Conservation (phyloP, 805 yeast species). For the Huiozyma naganishii region DNA sequence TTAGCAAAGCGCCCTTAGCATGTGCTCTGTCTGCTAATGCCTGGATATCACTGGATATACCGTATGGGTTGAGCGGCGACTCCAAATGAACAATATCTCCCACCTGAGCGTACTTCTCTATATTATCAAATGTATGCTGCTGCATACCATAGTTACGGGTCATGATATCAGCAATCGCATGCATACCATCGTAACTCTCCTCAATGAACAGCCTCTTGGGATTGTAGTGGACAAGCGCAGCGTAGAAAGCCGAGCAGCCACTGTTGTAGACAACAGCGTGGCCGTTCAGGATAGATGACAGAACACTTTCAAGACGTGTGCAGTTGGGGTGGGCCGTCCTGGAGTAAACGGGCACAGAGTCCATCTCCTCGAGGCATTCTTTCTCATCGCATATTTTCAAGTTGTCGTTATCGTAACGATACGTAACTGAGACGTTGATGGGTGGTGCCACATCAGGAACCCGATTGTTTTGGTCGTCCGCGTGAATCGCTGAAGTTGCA, state of each 20-base stretch:
- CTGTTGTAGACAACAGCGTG: slow-evolving; percentile 62
- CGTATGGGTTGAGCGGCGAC: slow-evolving; percentile 82
- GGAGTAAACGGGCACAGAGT: slow-evolving; percentile 46
- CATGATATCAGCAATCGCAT: slow-evolving; percentile 54
- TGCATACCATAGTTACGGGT: slow-evolving; percentile 49
- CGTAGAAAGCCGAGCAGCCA: slow-evolving; percentile 76
- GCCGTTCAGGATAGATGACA: slow-evolving; percentile 49
- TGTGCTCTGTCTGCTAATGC: slow-evolving; percentile 65
- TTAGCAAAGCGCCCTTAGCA: slow-evolving; percentile 56
- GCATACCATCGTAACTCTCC: slow-evolving; percentile 78
- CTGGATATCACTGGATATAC: slow-evolving; percentile 51
- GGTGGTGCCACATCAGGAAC: slow-evolving; percentile 68
- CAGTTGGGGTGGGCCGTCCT: slow-evolving; percentile 68
- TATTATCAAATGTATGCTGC: slow-evolving; percentile 39
- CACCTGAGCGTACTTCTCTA: slow-evolving; percentile 34
- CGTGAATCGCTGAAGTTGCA: slow-evolving; percentile 56
- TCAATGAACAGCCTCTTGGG: slow-evolving; percentile 75
- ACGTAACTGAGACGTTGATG: slow-evolving; percentile 74
- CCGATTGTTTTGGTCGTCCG: slow-evolving; percentile 48
- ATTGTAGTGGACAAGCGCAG: slow-evolving; percentile 53
- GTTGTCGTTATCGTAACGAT: slow-evolving; percentile 47
- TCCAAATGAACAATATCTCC: slow-evolving; percentile 80
- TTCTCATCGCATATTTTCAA: slow-evolving; percentile 37
- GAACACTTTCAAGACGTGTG: slow-evolving; percentile 52
- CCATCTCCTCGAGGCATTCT: slow-evolving; percentile 25